Conservation (phyloP, 768 basidiomycete species). For the Mycena pura region DNA sequence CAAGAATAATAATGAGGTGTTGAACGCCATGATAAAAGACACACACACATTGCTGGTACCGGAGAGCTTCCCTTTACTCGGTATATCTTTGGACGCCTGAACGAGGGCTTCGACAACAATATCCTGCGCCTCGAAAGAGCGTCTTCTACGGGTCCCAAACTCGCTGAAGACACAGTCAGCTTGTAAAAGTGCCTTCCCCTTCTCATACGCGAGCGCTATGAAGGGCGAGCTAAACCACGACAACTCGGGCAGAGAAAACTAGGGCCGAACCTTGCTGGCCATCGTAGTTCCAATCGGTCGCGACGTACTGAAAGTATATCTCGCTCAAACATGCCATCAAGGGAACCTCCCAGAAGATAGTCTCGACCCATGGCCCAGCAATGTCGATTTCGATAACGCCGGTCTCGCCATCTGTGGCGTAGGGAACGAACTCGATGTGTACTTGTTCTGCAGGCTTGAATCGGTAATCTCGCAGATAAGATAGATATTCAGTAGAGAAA, state of each 20-base stretch:
- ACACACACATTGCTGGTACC: conserved; percentile 89
- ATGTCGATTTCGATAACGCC: conserved; percentile 80
- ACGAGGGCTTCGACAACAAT: conserved; percentile 73
- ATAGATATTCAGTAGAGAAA: conserved; percentile 74
- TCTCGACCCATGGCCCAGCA: conserved; percentile 76
- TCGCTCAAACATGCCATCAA: conserved; percentile 93
- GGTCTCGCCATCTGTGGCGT: conserved; percentile 50
- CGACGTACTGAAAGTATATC: conserved; percentile 78
- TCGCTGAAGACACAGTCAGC: conserved; percentile 80
- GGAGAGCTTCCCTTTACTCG: conserved; percentile 59
- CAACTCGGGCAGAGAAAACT: background rate
- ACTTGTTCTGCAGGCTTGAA: conserved; percentile 78
- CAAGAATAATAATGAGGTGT: conserved; percentile 1
- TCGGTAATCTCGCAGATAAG: conserved; percentile 72
- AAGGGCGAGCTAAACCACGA: background rate
- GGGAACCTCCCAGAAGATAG: conserved; percentile 96
- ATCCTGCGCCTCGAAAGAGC: conserved; percentile 79
- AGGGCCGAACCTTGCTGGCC: conserved; percentile 77
- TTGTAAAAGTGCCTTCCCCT: conserved; percentile 67
- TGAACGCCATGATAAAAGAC: background rate
- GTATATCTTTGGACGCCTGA: conserved; percentile 61
- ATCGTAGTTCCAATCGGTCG: conserved; percentile 86
- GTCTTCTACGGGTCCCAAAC: conserved; percentile 84
- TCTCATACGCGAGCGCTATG: conserved; percentile 62
- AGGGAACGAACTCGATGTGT: conserved; percentile 65